phyloP scores from a whole-genome alignment of 2,329 filamentous ascomycete genomes.

The Bipolaris cookei region DNA sequence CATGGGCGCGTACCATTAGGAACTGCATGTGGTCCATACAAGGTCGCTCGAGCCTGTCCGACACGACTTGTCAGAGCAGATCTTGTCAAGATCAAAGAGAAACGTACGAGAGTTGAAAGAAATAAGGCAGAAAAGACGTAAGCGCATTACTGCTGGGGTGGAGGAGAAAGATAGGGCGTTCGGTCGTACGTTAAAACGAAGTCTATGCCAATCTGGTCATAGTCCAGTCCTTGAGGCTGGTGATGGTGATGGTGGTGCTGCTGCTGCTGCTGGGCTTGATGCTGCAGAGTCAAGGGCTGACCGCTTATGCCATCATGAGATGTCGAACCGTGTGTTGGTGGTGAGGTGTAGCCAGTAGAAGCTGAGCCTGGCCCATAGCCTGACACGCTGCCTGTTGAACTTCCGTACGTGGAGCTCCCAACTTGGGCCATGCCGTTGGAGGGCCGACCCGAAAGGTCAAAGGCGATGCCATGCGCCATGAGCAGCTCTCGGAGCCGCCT shows the following conservation, averaged over 20 bases:
- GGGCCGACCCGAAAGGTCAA: conserved; percentile 53
- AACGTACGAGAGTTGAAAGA: conserved; percentile 33
- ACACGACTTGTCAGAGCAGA: conserved; percentile 41
- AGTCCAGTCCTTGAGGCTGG: conserved; percentile 63
- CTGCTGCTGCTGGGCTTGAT: conserved; percentile 6
- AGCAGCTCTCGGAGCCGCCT: conserved; percentile 71
- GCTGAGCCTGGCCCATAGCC: conserved; percentile 62
- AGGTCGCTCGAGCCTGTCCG: conserved; percentile 78
- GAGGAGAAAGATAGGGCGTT: conserved; percentile 63
- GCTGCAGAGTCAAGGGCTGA: conserved; percentile 23
- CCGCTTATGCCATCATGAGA: conserved; percentile 38
- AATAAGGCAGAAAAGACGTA: conserved; percentile 23
- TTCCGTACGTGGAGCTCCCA: conserved; percentile 51
- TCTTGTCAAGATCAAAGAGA: conserved; percentile 28
- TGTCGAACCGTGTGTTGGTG: conserved; percentile 43
- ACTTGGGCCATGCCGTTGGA: conserved; percentile 43
- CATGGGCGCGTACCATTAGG: conserved; percentile 67
- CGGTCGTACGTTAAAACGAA: conserved; percentile 89
- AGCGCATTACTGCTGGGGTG: conserved; percentile 47
- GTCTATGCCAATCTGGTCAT: conserved; percentile 85
- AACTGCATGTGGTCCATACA: conserved; percentile 92
- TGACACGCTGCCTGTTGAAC: conserved; percentile 63
- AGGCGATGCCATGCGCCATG: conserved; percentile 63
- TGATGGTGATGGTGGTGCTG: conserved; percentile 33
- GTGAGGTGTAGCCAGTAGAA: conserved; percentile 56